Conservation (phyloP, 306 rosid species). For the Casuarina glauca region DNA sequence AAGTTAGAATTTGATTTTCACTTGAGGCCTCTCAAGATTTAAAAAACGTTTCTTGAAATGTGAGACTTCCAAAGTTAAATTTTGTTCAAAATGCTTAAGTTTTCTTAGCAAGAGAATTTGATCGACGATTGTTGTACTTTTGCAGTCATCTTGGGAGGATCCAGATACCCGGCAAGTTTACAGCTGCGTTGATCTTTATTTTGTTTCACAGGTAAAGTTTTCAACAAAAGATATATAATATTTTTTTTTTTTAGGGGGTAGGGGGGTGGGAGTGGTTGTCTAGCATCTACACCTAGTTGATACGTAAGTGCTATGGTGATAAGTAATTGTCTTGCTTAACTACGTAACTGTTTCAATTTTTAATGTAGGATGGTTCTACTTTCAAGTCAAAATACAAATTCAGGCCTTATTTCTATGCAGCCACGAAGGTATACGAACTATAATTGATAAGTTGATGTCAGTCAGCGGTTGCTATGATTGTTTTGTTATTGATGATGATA, state of each 20-base stretch:
- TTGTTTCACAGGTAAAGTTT: constrained; percentile 78
- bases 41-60: neutral
- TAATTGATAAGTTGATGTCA: neutral
- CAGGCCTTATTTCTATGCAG: constrained; percentile 82
- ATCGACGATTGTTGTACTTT: constrained; percentile 30
- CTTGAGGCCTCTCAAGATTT: neutral
- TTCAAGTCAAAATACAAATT: constrained; percentile 87
- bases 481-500: constrained; percentile 25
- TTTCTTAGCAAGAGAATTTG: constrained; percentile 6
- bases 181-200: constrained; percentile 84
- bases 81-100: constrained; percentile 1
- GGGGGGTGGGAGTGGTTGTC: neutral
- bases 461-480: neutral
- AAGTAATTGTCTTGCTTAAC: constrained; percentile 11
- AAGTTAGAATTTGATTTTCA: too few species aligned
- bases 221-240: neutral
- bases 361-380: constrained; percentile 80
- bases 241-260: neutral
- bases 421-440: constrained; percentile 62
- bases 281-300: neutral
- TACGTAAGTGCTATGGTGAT: constrained; percentile 2
- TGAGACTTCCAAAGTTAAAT: neutral
- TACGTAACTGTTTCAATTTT: constrained; percentile 34
- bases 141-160: constrained; percentile 90
- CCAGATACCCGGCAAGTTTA: constrained; percentile 62